Evolutionary conservation across 2,329 filamentous ascomycete genomes (phyloP).

Genomic region (Sclerotinia minor): DNA sequence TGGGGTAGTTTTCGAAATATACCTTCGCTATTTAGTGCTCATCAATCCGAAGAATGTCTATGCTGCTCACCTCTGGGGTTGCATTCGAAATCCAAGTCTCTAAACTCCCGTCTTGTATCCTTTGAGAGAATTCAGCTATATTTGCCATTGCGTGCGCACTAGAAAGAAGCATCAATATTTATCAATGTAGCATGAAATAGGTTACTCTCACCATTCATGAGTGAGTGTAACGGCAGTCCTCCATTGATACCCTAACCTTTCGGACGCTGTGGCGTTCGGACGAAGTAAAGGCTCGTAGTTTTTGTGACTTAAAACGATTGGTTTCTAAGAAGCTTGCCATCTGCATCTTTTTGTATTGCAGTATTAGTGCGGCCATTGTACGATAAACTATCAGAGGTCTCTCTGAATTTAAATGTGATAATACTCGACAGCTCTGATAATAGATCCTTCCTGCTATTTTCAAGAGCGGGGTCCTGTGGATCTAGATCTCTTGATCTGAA

Average conservation of each 20-base stretch:
- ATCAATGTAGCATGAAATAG: not conserved
- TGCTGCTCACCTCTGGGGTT: not conserved
- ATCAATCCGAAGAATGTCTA: not conserved
- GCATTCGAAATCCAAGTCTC: not conserved
- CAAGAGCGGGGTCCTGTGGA: conserved; percentile 5
- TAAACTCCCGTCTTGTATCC: not conserved
- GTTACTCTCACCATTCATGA: conserved; percentile 8
- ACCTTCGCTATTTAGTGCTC: not conserved
- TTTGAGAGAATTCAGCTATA: not conserved
- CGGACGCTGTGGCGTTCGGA: not conserved
- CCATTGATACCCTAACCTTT: conserved; percentile 15
- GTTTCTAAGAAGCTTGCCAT: not conserved
- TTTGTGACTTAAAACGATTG: not conserved
- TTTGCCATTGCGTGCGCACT: conserved; percentile 8
- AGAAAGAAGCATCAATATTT: not conserved
- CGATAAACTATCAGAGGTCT: not conserved
- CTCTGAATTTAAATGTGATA: not conserved
- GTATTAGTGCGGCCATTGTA: not conserved
- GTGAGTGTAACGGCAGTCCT: conserved; percentile 1
- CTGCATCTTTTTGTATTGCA: not conserved
- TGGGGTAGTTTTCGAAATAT: not conserved
- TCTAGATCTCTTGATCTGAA: not conserved
- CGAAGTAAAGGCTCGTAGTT: conserved; percentile 2
- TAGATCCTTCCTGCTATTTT: not conserved
- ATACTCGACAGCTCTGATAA: not conserved